phyloP scores from a whole-genome alignment of 179 eudicot species.

The Gypsophila paniculata region DNA sequence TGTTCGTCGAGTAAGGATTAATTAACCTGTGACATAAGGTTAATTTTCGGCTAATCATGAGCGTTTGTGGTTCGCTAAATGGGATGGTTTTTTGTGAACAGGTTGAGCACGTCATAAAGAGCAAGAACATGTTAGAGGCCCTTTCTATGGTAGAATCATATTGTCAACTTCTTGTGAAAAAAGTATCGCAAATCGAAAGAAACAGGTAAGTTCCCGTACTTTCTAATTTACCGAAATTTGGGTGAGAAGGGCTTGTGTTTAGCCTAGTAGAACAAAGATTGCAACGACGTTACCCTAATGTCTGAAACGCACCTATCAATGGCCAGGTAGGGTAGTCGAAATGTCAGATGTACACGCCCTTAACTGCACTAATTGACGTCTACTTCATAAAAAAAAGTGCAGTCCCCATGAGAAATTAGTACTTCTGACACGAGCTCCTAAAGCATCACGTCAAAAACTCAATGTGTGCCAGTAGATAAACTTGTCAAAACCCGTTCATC shows the following conservation, averaged over 20 bases:
- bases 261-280: too few relatives aligned
- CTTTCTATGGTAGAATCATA: conserved; percentile 46
- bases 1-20: conserved; percentile 47
- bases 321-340: too few relatives aligned
- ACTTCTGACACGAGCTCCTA: too few relatives aligned
- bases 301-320: too few relatives aligned
- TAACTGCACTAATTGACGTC: too few relatives aligned
- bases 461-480: background rate
- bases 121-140: conserved; percentile 59
- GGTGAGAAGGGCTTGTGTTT: too few relatives aligned
- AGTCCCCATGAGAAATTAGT: too few relatives aligned
- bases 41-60: background rate
- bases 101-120: conserved; percentile 73
- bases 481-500: background rate
- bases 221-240: background rate
- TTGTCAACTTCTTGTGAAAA: conserved; percentile 36
- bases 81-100: conserved; percentile 17
- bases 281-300: too few relatives aligned
- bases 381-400: too few relatives aligned
- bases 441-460: too few relatives aligned
- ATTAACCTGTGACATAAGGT: background rate
- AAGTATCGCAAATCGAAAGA: conserved; percentile 35
- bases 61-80: background rate
- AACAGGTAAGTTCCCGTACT: conserved; percentile 35
- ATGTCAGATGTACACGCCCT: too few relatives aligned